phyloP scores from a whole-genome alignment of 495 filamentous ascomycete species.

The Mycothermus thermophilus region DNA sequence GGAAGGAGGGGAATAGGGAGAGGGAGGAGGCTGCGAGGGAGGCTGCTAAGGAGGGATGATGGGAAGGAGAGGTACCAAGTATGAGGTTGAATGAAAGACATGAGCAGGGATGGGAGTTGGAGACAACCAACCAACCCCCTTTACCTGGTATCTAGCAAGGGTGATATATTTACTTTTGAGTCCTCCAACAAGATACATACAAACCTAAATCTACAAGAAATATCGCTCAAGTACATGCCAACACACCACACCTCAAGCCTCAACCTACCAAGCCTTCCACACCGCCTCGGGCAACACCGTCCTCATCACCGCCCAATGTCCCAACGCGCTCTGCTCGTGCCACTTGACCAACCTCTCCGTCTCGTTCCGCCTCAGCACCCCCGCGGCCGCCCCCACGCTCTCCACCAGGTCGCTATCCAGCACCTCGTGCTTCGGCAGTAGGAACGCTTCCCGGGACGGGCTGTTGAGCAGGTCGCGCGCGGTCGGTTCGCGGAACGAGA shows the following conservation, averaged over 20 bases:
- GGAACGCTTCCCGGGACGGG: constrained; percentile 48
- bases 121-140: background rate
- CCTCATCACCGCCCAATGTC: constrained; percentile 88
- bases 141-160: background rate
- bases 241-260: background rate
- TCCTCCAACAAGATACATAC: no score
- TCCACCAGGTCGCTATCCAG: constrained; percentile 30
- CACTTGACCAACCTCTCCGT: constrained; percentile 49
- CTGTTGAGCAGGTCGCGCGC: constrained; percentile 58
- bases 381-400: constrained; percentile 24
- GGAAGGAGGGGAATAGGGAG: constrained; percentile 39
- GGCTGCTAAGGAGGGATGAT: constrained; percentile 17
- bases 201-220: no score
- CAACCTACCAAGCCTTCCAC: constrained; percentile 74
- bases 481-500: constrained; percentile 56
- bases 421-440: constrained; percentile 65
- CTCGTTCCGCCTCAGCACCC: constrained; percentile 39
- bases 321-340: constrained; percentile 59
- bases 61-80: constrained; percentile 11
- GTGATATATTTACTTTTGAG: no score
- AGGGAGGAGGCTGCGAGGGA: constrained; percentile 39
- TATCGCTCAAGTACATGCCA: background rate
- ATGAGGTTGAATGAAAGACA: constrained; percentile 14
- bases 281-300: constrained; percentile 61
- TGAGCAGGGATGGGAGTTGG: background rate